These are phyloP conservation scores for Toxicodendron radicans DNA, from an alignment of 345 rosid species.

Conservation along the genomic window DNA sequence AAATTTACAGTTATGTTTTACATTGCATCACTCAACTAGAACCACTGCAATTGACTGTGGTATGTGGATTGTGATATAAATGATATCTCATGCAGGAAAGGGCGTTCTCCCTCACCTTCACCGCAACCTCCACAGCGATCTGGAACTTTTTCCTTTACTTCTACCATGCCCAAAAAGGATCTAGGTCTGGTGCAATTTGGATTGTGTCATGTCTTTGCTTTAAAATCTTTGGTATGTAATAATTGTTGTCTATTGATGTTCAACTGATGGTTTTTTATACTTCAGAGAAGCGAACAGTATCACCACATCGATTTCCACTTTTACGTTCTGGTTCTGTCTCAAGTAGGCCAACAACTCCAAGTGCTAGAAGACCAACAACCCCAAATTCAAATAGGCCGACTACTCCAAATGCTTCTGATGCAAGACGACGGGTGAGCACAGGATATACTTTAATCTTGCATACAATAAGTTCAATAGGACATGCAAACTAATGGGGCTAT, in stretches of 20 bases:
- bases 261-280: slow-evolving; percentile 9
- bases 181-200: slow-evolving; percentile 38
- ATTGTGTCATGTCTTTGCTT: not conserved
- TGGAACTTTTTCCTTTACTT: slow-evolving; percentile 72
- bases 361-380: slow-evolving; percentile 54
- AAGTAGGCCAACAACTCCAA: slow-evolving; percentile 70
- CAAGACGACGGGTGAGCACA: slow-evolving; percentile 52
- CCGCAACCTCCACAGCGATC: slow-evolving; percentile 58
- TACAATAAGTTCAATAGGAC: not conserved
- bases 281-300: slow-evolving; percentile 72
- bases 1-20: not conserved
- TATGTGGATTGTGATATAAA: not conserved
- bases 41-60: not conserved
- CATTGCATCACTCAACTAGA: not conserved
- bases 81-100: slow-evolving; percentile 47
- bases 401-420: slow-evolving; percentile 53
- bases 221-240: not conserved
- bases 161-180: slow-evolving; percentile 65
- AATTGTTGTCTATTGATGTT: not conserved
- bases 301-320: slow-evolving; percentile 84
- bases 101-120: slow-evolving; percentile 65
- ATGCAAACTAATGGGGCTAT: slow-evolving; percentile 9
- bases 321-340: slow-evolving; percentile 73
- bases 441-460: not conserved
- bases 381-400: slow-evolving; percentile 45